Base-by-base conservation (phyloP, 2,329 filamentous ascomycete species). In the Penicillium sp. region DNA sequence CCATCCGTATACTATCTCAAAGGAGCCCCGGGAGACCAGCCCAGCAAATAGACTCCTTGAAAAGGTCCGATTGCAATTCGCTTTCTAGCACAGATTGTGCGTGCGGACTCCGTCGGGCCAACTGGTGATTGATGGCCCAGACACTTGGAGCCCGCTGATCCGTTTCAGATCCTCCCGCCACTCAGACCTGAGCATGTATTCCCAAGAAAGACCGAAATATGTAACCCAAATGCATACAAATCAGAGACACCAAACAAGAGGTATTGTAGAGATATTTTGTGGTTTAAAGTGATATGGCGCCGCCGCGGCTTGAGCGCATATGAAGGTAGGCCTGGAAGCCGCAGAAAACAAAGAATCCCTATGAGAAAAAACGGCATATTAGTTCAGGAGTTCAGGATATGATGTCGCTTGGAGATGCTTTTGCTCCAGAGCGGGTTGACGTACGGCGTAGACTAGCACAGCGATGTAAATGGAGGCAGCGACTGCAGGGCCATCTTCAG, bases 281-380 rank as follows among this genome's bases (percentile, higher is more conserved):
- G 29, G 49, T 42, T 55, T 70, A 70, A 85, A 96, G 80, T 57
- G 89, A 85, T 77, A 96, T 96, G 59, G 90, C 89, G 61, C 92
- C 92, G 71, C 89, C 83, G 74, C 89, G 83, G 76, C 85, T 91
- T 75, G 92, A 88, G 74, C 91, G 87, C 67, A 90, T 77, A 75
- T 97, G 92, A 58, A 97, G 82, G 69, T 89, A 85, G 60, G 92
- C 93, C 75, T 97, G 93, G 64, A 92, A 85, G 55, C 88, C 89
- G 76, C 93, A 97, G 78, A 96, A 97, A 49, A 95, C 82, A 54
- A 97, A 84, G 81, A 97, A 97, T 18, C 82, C 86, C 92, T 95
- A 62, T 20, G 48, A 47, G 48, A 47, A 20, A 22, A 2, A 35
- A 40, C 54, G 23, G 3, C 31, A 20, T 26, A 49, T 69, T 51